These are phyloP conservation scores for Flammula alnicola DNA, from an alignment of 1,284 basidiomycete species.

Conservation along the genomic window DNA sequence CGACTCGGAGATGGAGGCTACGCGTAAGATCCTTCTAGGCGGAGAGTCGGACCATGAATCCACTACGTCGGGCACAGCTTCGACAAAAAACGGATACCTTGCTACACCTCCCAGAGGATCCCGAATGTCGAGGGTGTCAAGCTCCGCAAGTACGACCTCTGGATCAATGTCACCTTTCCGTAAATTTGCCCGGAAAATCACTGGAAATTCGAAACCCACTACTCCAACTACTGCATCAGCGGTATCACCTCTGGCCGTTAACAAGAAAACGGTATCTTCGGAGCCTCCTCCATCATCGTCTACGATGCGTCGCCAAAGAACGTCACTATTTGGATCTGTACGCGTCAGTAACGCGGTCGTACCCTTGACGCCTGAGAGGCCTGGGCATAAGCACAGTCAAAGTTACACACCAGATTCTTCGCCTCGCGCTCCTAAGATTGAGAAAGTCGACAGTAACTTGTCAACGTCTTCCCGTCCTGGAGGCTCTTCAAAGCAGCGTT, in stretches of 20 bases:
- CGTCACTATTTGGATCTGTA: constrained; percentile 60
- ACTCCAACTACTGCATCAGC: constrained; percentile 39
- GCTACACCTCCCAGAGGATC: constrained; percentile 63
- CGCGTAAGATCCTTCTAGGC: constrained; percentile 68
- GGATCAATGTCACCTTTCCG: constrained; percentile 78
- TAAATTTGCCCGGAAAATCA: constrained; percentile 72
- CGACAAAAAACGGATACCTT: constrained; percentile 61
- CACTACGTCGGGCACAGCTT: constrained; percentile 57
- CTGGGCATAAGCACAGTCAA: constrained; percentile 67
- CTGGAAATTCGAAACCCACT: constrained; percentile 40
- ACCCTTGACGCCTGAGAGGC: constrained; percentile 59
- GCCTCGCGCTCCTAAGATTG: constrained; percentile 44
- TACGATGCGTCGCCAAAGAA: constrained; percentile 55
- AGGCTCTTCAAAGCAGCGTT: constrained; percentile 49
- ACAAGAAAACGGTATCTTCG: constrained; percentile 53
- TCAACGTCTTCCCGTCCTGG: constrained; percentile 48
- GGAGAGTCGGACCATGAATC: constrained; percentile 65
- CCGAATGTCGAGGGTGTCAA: constrained; percentile 47
- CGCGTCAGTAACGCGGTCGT: constrained; percentile 45
- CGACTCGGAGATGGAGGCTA: constrained; percentile 80
- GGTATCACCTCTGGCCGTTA: constrained; percentile 53
- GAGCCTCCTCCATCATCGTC: constrained; percentile 50
- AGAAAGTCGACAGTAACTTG: constrained; percentile 28
- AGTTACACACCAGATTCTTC: constrained; percentile 74
- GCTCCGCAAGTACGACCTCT: constrained; percentile 57